phyloP scores from a whole-genome alignment of 2,329 filamentous ascomycete genomes.

The Didymella pomorum region DNA sequence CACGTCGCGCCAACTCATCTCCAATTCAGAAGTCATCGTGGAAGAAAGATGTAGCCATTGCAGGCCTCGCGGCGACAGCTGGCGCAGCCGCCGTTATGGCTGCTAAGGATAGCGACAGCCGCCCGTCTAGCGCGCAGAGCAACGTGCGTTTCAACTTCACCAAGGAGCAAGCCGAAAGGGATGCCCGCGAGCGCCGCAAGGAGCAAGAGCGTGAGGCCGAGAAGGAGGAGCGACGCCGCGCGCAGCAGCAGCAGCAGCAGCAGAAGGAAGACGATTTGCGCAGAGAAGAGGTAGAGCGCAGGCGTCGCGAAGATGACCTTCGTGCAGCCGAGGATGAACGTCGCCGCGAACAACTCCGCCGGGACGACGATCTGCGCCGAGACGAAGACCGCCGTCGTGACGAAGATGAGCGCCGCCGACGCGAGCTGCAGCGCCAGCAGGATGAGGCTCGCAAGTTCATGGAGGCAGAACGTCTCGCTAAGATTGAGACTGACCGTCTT shows the following conservation, averaged over 20 bases:
- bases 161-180: constrained; percentile 62
- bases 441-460: constrained; percentile 40
- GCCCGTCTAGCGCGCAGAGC: constrained; percentile 44
- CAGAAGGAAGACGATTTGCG: constrained; percentile 31
- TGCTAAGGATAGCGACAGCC: constrained; percentile 32
- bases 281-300: constrained; percentile 27
- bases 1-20: constrained; percentile 57
- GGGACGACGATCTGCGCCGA: constrained; percentile 31
- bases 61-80: constrained; percentile 54
- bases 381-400: constrained; percentile 32
- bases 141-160: constrained; percentile 67
- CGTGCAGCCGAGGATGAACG: constrained; percentile 30
- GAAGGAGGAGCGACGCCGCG: constrained; percentile 38
- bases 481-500: constrained; percentile 38
- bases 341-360: constrained; percentile 31
- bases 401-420: constrained; percentile 33
- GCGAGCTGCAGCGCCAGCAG: constrained; percentile 39
- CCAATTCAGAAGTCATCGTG: constrained; percentile 53
- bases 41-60: constrained; percentile 55
- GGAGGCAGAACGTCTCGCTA: constrained; percentile 41
- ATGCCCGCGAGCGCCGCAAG: constrained; percentile 50
- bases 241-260: constrained; percentile 31
- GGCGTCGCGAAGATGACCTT: constrained; percentile 23
- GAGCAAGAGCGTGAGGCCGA: constrained; percentile 36
- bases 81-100: constrained; percentile 52